phyloP scores from a whole-genome alignment of 1,139 yeast genomes.

The Debaryomyces sp. region DNA sequence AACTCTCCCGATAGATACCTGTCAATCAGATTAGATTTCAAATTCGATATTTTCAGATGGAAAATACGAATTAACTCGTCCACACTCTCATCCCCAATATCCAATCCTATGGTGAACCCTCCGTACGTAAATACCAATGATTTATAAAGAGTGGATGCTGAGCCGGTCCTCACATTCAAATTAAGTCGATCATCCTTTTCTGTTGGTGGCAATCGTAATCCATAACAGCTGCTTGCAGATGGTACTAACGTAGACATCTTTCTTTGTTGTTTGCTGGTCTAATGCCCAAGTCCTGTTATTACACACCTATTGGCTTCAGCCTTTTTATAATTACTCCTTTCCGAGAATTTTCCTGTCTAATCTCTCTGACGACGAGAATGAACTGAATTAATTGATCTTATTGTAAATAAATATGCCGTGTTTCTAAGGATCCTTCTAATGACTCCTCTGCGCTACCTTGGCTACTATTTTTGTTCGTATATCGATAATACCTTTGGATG shows the following conservation, averaged over 20 bases:
- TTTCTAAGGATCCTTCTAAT: background rate
- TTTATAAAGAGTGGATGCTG: slow-evolving; percentile 57
- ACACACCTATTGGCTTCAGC: background rate
- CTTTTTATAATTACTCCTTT: background rate
- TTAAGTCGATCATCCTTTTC: slow-evolving; percentile 49
- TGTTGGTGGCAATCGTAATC: slow-evolving; percentile 48
- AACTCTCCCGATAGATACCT: slow-evolving; percentile 59
- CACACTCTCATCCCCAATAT: slow-evolving; percentile 41
- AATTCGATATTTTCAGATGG: slow-evolving; percentile 26
- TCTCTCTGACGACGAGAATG: background rate
- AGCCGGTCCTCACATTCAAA: slow-evolving; percentile 66
- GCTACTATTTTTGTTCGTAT: background rate
- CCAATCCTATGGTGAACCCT: slow-evolving; percentile 66
- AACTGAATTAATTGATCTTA: background rate
- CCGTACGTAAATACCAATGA: slow-evolving; percentile 66
- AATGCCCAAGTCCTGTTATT: background rate
- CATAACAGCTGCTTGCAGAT: slow-evolving; percentile 52
- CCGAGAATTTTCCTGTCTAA: background rate
- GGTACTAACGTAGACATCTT: slow-evolving; percentile 50
- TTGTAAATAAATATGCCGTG: background rate
- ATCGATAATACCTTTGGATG: background rate
- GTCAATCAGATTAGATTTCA: slow-evolving; percentile 32
- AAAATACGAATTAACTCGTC: slow-evolving; percentile 31
- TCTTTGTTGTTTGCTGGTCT: background rate
- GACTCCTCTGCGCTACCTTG: background rate